phyloP scores from a whole-genome alignment of 1,284 basidiomycete genomes.

The Meira miltonrushii region DNA sequence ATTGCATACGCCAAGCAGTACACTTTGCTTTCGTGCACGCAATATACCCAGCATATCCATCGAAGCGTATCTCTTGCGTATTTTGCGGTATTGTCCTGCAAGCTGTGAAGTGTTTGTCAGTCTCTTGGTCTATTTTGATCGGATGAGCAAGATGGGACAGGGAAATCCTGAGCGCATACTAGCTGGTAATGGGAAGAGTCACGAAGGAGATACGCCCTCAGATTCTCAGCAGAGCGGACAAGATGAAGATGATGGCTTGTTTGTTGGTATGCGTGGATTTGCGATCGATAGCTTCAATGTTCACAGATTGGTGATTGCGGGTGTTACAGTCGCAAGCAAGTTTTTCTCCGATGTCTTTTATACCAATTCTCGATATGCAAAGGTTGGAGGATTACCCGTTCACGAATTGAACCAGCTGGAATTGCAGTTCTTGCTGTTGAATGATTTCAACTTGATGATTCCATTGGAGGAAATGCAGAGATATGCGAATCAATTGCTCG shows the following conservation, averaged over 20 bases:
- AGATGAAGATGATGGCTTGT: conserved; percentile 1
- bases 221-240: neutral
- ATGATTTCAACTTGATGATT: conserved; percentile 87
- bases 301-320: conserved; percentile 90
- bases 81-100: conserved; percentile 95
- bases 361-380: conserved; percentile 97
- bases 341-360: conserved; percentile 99
- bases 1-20: conserved; percentile 71
- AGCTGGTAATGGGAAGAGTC: neutral
- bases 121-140: conserved; percentile 91
- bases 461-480: conserved; percentile 85
- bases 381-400: conserved; percentile 91
- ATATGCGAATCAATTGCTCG: conserved; percentile 79
- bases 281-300: conserved; percentile 97
- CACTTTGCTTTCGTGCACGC: conserved; percentile 88
- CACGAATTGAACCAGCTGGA: conserved; percentile 93
- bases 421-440: conserved; percentile 89
- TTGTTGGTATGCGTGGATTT: conserved; percentile 61
- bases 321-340: conserved; percentile 95
- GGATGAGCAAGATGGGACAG: conserved; percentile 64
- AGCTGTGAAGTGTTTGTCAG: conserved; percentile 96
- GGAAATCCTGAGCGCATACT: neutral
- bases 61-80: conserved; percentile 87
- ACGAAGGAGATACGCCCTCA: neutral
- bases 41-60: conserved; percentile 92